Base-by-base conservation (phyloP, 345 rosid genomes). In the Melaleuca alternifolia region DNA sequence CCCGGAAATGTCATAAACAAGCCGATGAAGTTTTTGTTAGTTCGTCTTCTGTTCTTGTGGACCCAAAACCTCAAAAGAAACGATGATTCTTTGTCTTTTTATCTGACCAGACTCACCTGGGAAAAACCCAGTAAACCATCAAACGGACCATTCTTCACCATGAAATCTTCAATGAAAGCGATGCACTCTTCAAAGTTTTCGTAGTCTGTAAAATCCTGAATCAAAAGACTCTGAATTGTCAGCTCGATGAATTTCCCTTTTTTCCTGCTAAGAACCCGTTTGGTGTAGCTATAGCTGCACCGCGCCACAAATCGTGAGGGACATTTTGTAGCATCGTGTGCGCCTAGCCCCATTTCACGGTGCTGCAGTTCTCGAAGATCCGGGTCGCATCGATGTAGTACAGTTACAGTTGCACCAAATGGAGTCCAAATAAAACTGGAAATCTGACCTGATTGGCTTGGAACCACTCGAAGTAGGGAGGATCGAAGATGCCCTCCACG, bases 381-480 rank as follows among this genome's bases (percentile, higher is more conserved):
- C 26, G 6, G 26, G 48, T 30, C 44, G 18, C 44, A 30, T 28
- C 76, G 3, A 57, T 26, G 65, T 26, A 26, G 30, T 2, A 26
- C 65, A 26, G 65, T 57, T 26, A 57, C 11, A 26, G 65, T 11
- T 26, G 51, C 50, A 79, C 20, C 7, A 59, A 28, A 50, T 1
- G 37, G 11, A 51, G 30, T 14, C 10, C 15, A 10, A 26, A 44
- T 46, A 30, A 26, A 84, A 52, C 14, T 48, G 26, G 77, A 75
- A 52, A 20, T 20, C 62, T 57, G 20, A 91, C 95, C 93, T 89
- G 51, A 83, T 88, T 90, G 85, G 83, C 79, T 14, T 90, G 94
- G 85, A 87, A 94, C 96, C 96, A 92, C 86, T 92, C 94, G 50
- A 61, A 91, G 86, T 90, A 94, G 51, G 96, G 94, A 50, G 94